Evolutionary conservation across 805 yeast species (phyloP).

Genomic region (Kockiozyma suomiensis): DNA sequence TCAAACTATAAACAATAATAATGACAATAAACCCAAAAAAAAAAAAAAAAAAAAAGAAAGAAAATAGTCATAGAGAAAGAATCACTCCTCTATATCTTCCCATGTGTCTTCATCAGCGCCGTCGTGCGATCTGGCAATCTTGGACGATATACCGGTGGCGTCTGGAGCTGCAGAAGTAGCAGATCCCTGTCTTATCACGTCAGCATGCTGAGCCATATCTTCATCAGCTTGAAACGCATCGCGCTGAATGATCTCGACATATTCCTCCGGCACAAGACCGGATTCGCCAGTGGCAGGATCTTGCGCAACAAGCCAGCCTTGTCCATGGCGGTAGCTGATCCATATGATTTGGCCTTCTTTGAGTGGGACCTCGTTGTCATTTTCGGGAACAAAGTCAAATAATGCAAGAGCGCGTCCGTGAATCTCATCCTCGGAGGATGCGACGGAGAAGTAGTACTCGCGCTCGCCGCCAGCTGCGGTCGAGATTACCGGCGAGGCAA

Average conservation of each 20-base stretch:
- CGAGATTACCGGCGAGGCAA: constrained; percentile 38
- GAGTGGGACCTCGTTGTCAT: constrained; percentile 84
- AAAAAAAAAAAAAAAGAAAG: neutral
- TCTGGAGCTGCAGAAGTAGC: neutral
- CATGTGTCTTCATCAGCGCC: constrained; percentile 40
- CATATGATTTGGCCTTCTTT: constrained; percentile 80
- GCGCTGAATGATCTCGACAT: constrained; percentile 59
- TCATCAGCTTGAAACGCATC: constrained; percentile 28
- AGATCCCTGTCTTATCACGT: neutral
- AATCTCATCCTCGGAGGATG: constrained; percentile 44
- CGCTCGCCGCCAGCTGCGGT: constrained; percentile 43
- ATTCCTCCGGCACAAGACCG: constrained; percentile 94
- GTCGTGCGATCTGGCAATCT: too few species aligned
- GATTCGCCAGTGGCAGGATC: constrained; percentile 69
- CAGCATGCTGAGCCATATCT: constrained; percentile 15
- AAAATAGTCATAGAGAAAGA: neutral
- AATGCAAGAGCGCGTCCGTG: constrained; percentile 77
- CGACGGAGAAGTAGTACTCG: constrained; percentile 39
- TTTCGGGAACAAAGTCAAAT: constrained; percentile 89
- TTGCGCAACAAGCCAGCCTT: constrained; percentile 96
- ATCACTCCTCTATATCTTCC: constrained; percentile 24
- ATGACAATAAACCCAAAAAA: neutral
- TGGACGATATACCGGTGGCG: neutral
- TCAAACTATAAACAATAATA: too few species aligned
- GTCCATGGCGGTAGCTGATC: constrained; percentile 91